Evolutionary conservation across 805 yeast genomes (phyloP), one percentile per base, ranked within the genome.

Genomic region (Starmerella tilneyi): DNA sequence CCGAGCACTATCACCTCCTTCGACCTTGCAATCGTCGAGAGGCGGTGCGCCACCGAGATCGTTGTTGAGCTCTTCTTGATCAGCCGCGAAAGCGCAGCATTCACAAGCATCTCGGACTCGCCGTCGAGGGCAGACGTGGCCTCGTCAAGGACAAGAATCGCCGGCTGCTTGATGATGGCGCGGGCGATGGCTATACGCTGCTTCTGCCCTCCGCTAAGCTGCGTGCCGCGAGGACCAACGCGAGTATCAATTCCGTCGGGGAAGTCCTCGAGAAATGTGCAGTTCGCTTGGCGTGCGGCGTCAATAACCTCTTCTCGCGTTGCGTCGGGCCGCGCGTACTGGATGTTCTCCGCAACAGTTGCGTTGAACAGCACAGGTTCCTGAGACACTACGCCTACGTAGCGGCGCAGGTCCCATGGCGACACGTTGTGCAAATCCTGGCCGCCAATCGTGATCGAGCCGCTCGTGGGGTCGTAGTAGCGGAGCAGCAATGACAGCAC

Each of bases 51-150:
- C 56, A 89, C 86, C 36, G 92, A 81, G 32, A 89, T 81, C 7
- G 70, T 67, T 1, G 96, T 86, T 29, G 75, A 64, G 13, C 79
- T 76, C 19, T 75, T 69, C 21, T 61, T 57, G 51, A 73, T 70
- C 49, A 92, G 69, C 40, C 70, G 62, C 24, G 67, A 59, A 49
- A 89, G 65, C 8, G 94, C 84, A 41, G 73, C 74, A 60, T 85
- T 84, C 32, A 89, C 94, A 3, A 84, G 75, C 55, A 81, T 79
- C 59, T 89, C 97, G 54, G 88, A 80, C 45, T 82, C 83, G 11
- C 94, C 77, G 59, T 89, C 97, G 42, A 89, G 67, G 0, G 96
- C 96, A 27, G 94, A 83, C 0, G 97, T 89, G 12, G 96, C 95
- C 61, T 89, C 97, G 61, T 89, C 97, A 47, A 89, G 65, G 26